Conservation (phyloP, 495 filamentous ascomycete genomes). For the Hyaloscypha variabilis region DNA sequence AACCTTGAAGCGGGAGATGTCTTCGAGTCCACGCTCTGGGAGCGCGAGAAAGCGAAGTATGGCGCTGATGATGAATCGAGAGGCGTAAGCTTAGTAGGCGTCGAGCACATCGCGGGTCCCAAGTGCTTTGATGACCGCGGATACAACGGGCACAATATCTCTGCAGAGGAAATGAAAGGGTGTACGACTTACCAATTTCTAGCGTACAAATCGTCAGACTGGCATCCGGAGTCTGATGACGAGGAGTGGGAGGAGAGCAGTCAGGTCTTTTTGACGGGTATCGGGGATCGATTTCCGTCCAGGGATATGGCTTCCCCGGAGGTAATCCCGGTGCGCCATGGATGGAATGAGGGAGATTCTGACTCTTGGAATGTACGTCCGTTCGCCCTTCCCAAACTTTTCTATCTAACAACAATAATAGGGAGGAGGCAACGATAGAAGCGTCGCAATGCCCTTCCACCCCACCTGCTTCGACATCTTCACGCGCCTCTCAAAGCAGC, state of each 20-base stretch:
- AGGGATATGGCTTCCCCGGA: slow-evolving; percentile 17
- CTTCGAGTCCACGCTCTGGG: too few relatives aligned
- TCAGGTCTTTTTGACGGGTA: slow-evolving; percentile 35
- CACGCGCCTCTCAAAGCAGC: slow-evolving; percentile 28
- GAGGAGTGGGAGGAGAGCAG: slow-evolving; percentile 32
- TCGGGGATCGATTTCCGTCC: slow-evolving; percentile 32
- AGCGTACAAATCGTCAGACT: slow-evolving; percentile 28
- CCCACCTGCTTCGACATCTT: slow-evolving; percentile 42
- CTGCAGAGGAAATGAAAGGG: slow-evolving; percentile 35
- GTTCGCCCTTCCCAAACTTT: too few relatives aligned
- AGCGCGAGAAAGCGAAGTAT: too few relatives aligned
- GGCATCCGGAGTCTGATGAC: slow-evolving; percentile 28
- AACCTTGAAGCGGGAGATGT: too few relatives aligned
- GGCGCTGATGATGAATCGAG: too few relatives aligned
- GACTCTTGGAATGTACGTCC: not conserved
- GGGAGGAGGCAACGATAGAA: too few relatives aligned
- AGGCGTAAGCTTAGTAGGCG: too few relatives aligned
- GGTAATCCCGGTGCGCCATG: slow-evolving; percentile 27
- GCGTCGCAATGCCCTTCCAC: slow-evolving; percentile 38
- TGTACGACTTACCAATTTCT: slow-evolving; percentile 37
- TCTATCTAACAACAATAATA: too few relatives aligned
- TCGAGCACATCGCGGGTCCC: slow-evolving; percentile 29
- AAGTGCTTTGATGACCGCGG: slow-evolving; percentile 22
- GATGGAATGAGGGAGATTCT: not conserved
- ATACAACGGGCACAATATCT: slow-evolving; percentile 32